Percentiles rank a stretch among this genome's conserved stretches.
Evolutionary conservation across 2,329 filamentous ascomycete genomes (phyloP).

Genomic region (Arthrocladium fulminans): DNA sequence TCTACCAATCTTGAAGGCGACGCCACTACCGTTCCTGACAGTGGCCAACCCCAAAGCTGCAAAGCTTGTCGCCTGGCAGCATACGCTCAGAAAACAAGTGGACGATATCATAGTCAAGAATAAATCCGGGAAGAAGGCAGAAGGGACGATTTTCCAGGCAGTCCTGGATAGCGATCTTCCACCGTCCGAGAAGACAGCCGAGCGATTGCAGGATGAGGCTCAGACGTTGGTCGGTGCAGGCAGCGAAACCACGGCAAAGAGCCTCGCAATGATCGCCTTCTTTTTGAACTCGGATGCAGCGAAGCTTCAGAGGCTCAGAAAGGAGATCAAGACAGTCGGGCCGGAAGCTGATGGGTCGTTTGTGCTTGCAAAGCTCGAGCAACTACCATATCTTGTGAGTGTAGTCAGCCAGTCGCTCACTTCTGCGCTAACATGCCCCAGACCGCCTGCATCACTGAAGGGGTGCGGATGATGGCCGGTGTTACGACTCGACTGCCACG

Average conservation of each 20-base stretch:
- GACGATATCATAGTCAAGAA: constrained; percentile 13
- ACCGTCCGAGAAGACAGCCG: constrained; percentile 24
- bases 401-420: neutral
- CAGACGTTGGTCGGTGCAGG: constrained; percentile 28
- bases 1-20: neutral
- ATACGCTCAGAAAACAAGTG: constrained; percentile 5
- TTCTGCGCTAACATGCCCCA: neutral
- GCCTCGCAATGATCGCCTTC: constrained; percentile 25
- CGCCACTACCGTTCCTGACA: neutral
- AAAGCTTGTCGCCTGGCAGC: constrained; percentile 6
- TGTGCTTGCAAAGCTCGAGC: constrained; percentile 22
- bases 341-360: constrained; percentile 3
- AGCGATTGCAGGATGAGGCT: constrained; percentile 27
- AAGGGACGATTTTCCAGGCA: constrained; percentile 23
- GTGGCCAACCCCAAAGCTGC: neutral
- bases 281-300: constrained; percentile 21
- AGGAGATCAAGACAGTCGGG: constrained; percentile 7
- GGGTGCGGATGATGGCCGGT: constrained; percentile 23
- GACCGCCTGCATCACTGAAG: constrained; percentile 26
- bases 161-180: constrained; percentile 25
- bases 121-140: constrained; percentile 9
- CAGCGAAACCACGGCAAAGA: constrained; percentile 26
- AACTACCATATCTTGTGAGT: constrained; percentile 23
- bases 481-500: constrained; percentile 18
- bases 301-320: constrained; percentile 10